A percentile compares a stretch with the other conserved stretches of the same genome.
Evolutionary conservation across 225 moss, liverwort and hornwort genomes (phyloP).

Genomic region (Sphagnum tenellum): DNA sequence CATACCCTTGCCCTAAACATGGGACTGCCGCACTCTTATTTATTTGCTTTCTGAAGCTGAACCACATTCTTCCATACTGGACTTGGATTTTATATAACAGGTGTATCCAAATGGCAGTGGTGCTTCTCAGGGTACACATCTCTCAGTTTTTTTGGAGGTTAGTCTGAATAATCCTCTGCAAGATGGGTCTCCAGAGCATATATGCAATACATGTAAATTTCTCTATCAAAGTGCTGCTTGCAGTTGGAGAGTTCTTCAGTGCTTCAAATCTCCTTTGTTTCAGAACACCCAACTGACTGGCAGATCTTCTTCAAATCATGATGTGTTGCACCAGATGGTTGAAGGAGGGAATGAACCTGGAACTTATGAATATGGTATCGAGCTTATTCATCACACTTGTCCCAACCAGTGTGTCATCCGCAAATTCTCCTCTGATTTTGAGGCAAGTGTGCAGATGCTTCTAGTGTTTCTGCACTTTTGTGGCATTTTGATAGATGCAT

Average conservation of each 20-base stretch:
- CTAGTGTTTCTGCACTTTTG: neutral
- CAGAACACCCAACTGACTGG: too few relatives aligned
- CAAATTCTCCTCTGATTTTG: conserved; percentile 57
- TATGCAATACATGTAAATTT: too few relatives aligned
- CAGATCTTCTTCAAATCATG: too few relatives aligned
- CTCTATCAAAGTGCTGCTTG: too few relatives aligned
- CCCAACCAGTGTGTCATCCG: conserved; percentile 50
- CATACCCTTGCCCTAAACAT: too few relatives aligned
- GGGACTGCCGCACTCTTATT: too few relatives aligned
- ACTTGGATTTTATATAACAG: conserved; percentile 6
- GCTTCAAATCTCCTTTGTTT: too few relatives aligned
- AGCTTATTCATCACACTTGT: conserved; percentile 51
- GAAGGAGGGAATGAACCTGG: conserved; percentile 43
- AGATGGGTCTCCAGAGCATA: too few relatives aligned
- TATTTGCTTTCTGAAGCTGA: too few relatives aligned
- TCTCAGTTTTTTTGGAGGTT: conserved; percentile 64
- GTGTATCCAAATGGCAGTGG: conserved; percentile 62
- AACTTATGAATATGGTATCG: conserved; percentile 53
- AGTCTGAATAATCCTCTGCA: neutral
- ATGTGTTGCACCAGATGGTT: conserved; percentile 32
- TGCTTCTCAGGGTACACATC: conserved; percentile 54
- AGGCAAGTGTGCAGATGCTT: conserved; percentile 9
- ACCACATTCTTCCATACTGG: too few relatives aligned
- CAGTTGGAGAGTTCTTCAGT: too few relatives aligned
- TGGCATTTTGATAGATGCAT: neutral